Percentiles rank a stretch among this genome's conserved stretches.
Conservation (phyloP, 2,329 filamentous ascomycete genomes). For the Penicillium sp. region DNA sequence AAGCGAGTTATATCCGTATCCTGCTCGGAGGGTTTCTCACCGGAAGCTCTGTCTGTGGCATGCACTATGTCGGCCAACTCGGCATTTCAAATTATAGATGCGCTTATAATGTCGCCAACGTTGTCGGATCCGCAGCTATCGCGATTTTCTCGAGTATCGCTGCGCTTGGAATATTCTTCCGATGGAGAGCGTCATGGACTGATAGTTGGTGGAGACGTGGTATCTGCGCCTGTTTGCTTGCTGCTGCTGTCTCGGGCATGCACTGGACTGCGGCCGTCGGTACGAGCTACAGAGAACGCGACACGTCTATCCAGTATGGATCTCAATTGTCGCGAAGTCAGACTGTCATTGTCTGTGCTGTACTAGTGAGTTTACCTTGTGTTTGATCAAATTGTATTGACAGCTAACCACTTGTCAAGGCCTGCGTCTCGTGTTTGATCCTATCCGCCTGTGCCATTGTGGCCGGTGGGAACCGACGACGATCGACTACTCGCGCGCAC, state of each 20-base stretch:
- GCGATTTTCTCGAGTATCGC: conserved; percentile 68
- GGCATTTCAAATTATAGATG: conserved; percentile 76
- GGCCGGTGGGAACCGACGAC: conserved; percentile 53
- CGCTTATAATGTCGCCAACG: conserved; percentile 57
- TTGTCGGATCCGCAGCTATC: conserved; percentile 69
- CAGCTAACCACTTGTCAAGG: conserved; percentile 42
- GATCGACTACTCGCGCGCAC: conserved; percentile 59
- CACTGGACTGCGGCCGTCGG: conserved; percentile 77
- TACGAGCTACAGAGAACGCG: conserved; percentile 62
- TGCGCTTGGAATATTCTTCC: conserved; percentile 74
- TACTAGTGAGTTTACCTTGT: conserved; percentile 57
- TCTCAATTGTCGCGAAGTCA: conserved; percentile 57
- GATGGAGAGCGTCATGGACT: conserved; percentile 72
- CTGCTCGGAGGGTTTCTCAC: conserved; percentile 65
- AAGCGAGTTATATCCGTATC: conserved; percentile 59
- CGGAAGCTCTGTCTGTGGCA: conserved; percentile 73
- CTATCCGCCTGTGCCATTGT: conserved; percentile 57
- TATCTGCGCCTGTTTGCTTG: conserved; percentile 65
- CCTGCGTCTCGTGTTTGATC: conserved; percentile 59
- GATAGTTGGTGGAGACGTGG: conserved; percentile 73
- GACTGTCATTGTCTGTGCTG: conserved; percentile 71
- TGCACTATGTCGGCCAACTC: conserved; percentile 86
- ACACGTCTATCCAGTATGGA: conserved; percentile 40
- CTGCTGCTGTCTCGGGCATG: conserved; percentile 77
- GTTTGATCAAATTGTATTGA: neutral